Conservation (phyloP, 2,329 filamentous ascomycete species). For the Madurella mycetomatis region DNA sequence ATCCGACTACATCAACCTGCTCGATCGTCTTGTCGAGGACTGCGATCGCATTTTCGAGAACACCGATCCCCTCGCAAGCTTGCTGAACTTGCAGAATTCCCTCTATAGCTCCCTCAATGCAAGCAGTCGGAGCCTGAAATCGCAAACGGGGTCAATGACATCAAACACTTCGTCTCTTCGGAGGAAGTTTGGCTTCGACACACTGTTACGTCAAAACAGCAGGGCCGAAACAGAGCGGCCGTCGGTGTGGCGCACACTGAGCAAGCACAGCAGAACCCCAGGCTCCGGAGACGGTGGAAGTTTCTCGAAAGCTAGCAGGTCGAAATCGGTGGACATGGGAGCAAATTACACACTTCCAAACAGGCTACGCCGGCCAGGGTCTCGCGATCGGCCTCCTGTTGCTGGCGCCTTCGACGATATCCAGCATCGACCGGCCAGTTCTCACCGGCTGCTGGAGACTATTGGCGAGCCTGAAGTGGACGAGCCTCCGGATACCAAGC, state of each 20-base stretch:
- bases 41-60: constrained; percentile 84
- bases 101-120: constrained; percentile 58
- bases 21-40: constrained; percentile 86
- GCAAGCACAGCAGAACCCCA: constrained; percentile 66
- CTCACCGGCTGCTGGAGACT: constrained; percentile 51
- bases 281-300: constrained; percentile 58
- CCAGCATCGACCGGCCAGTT: constrained; percentile 50
- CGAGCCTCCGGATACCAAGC: constrained; percentile 37
- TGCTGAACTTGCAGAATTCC: constrained; percentile 39
- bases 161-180: constrained; percentile 85
- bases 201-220: constrained; percentile 71
- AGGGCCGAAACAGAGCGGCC: constrained; percentile 66
- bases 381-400: constrained; percentile 57
- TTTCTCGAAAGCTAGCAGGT: constrained; percentile 64
- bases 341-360: constrained; percentile 41
- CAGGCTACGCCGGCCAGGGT: constrained; percentile 48
- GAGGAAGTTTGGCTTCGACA: constrained; percentile 77
- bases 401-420: constrained; percentile 59
- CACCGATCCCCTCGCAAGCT: constrained; percentile 33
- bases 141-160: constrained; percentile 68
- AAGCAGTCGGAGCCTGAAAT: constrained; percentile 54
- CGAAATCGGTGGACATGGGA: constrained; percentile 73
- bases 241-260: constrained; percentile 82
- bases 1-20: constrained; percentile 78
- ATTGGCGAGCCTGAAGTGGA: constrained; percentile 53